Evolutionary conservation across 2,329 filamentous ascomycete genomes (phyloP).

Genomic region (Cercospora janseana): DNA sequence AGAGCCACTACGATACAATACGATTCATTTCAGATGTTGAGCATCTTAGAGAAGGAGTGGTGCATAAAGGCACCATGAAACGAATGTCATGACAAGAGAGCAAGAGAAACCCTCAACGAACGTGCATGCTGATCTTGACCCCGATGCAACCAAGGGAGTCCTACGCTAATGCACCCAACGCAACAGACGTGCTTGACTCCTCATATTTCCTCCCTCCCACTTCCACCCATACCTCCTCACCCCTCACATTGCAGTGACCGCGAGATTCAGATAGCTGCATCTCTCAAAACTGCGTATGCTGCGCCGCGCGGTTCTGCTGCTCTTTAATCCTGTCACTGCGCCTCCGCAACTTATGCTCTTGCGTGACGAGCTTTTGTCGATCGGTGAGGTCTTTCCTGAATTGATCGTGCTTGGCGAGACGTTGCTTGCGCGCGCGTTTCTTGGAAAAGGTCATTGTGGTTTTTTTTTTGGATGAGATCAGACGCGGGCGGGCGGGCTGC

Average conservation of each 20-base stretch:
- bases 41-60: too few relatives aligned
- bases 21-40: background rate
- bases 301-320: conserved; percentile 4
- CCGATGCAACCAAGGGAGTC: too few relatives aligned
- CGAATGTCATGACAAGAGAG: too few relatives aligned
- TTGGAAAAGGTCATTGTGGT: conserved; percentile 7
- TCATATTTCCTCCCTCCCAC: background rate
- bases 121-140: too few relatives aligned
- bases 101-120: too few relatives aligned
- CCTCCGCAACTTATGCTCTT: conserved; percentile 6
- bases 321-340: conserved; percentile 9
- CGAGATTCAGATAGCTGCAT: background rate
- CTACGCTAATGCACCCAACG: too few relatives aligned
- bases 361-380: background rate
- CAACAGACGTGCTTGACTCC: too few relatives aligned
- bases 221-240: background rate
- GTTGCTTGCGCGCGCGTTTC: conserved; percentile 7
- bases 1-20: background rate
- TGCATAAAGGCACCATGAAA: too few relatives aligned
- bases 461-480: background rate
- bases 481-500: background rate
- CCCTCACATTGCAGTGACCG: background rate
- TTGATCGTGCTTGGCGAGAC: conserved; percentile 5
- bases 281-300: conserved; percentile 2
- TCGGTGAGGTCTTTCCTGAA: conserved; percentile 7